Conservation (phyloP, 331 rosid genomes). For the Malus hybrid region DNA sequence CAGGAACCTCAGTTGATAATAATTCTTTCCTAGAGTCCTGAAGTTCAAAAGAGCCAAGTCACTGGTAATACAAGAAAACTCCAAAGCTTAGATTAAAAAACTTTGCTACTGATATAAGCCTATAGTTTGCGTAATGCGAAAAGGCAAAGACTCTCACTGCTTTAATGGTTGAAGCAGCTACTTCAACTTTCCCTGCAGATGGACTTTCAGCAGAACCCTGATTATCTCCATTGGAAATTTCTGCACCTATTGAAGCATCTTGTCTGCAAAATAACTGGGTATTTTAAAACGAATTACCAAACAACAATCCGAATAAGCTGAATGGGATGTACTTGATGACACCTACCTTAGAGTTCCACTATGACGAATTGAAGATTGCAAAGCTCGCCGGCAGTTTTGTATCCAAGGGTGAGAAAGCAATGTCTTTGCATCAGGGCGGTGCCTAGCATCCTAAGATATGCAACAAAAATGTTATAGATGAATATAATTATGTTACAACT, state of each 20-base stretch:
- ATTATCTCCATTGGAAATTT: constrained; percentile 50
- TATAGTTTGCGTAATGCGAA: constrained; percentile 2
- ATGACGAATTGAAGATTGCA: constrained; percentile 94
- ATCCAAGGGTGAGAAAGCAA: constrained; percentile 97
- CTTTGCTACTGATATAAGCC: constrained; percentile 11
- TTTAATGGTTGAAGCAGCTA: constrained; percentile 42
- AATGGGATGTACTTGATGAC: constrained; percentile 1
- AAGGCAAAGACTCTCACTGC: constrained; percentile 24
- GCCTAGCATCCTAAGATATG: constrained; percentile 87
- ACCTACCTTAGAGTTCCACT: constrained; percentile 79
- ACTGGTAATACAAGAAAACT: constrained; percentile 7
- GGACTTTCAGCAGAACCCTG: constrained; percentile 47
- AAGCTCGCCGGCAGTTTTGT: constrained; percentile 68
- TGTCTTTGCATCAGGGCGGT: constrained; percentile 97
- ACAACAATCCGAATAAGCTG: background rate
- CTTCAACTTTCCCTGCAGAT: constrained; percentile 40
- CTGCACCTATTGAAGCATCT: constrained; percentile 51
- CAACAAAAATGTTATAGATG: constrained; percentile 13
- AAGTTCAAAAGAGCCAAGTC: constrained; percentile 27
- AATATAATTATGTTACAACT: background rate
- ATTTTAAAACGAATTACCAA: constrained; percentile 3
- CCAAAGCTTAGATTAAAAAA: background rate
- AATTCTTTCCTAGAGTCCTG: constrained; percentile 56
- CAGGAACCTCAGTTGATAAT: constrained; percentile 32
- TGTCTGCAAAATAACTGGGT: constrained; percentile 49